These are phyloP conservation scores for Dryas alaskensis DNA, from an alignment of 306 rosid species.

Conservation along the genomic window DNA sequence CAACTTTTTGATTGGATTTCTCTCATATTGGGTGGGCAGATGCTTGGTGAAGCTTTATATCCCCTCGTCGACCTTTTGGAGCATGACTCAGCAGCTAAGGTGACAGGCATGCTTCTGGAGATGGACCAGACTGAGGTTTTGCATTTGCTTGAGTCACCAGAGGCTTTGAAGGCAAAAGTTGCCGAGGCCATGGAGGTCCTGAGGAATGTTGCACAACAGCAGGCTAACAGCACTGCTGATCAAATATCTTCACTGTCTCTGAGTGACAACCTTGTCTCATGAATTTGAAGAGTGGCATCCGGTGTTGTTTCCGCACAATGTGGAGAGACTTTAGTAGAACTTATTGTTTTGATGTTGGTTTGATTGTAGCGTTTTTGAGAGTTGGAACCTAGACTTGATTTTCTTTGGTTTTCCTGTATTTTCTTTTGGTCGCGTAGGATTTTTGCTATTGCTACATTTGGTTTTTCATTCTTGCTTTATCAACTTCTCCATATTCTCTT, in stretches of 20 bases:
- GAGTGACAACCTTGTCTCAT: slow-evolving; percentile 48
- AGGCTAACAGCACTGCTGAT: slow-evolving; percentile 40
- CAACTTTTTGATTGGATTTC: not conserved
- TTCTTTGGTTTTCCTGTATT: not conserved
- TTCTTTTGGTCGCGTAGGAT: not conserved
- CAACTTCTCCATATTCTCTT: no score
- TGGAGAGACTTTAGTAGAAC: not conserved
- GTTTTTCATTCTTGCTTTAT: no score
- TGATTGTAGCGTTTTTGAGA: not conserved
- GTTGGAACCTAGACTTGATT: not conserved
- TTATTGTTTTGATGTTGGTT: not conserved
- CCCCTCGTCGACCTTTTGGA: slow-evolving; percentile 70
- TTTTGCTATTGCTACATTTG: not conserved
- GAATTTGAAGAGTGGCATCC: not conserved
- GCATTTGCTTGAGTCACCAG: slow-evolving; percentile 70
- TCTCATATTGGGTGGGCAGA: slow-evolving; percentile 33
- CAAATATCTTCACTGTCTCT: slow-evolving; percentile 59
- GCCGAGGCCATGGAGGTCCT: slow-evolving; percentile 70
- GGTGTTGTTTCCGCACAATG: not conserved
- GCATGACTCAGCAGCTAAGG: slow-evolving; percentile 65
- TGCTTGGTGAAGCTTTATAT: slow-evolving; percentile 73
- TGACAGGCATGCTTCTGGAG: slow-evolving; percentile 81
- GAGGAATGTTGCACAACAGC: slow-evolving; percentile 68
- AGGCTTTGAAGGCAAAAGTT: slow-evolving; percentile 68
- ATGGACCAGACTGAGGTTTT: slow-evolving; percentile 84